Evolutionary conservation across 345 rosid species (phyloP).

Genomic region (Eucalyptus melliodora): DNA sequence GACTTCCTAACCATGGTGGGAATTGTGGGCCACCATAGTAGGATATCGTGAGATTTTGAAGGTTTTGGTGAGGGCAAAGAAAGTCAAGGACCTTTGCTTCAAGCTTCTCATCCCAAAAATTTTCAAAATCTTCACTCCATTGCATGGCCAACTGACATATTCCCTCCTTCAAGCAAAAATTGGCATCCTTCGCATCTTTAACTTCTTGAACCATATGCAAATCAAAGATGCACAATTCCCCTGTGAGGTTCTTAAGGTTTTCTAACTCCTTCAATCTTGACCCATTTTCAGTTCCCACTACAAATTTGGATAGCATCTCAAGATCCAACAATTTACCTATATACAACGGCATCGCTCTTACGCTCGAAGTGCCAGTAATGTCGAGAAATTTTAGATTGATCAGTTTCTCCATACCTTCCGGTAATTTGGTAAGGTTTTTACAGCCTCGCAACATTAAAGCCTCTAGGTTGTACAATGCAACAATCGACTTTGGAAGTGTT

Average conservation of each 20-base stretch:
- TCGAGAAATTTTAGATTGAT: not conserved
- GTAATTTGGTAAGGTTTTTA: fast-evolving
- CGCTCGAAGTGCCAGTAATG: fast-evolving
- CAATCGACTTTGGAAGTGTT: not conserved
- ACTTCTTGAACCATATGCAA: not conserved
- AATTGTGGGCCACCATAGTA: not conserved
- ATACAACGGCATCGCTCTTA: not conserved
- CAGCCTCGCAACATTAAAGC: not conserved
- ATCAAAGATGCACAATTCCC: not conserved
- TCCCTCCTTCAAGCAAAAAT: fast-evolving
- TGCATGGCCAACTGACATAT: not conserved
- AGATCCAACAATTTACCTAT: not conserved
- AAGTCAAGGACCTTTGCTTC: not conserved
- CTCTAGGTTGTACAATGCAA: not conserved
- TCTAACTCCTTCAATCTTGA: not conserved
- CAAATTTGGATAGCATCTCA: not conserved
- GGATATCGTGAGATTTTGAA: fast-evolving
- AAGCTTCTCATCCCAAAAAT: fast-evolving
- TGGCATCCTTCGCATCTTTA: fast-evolving
- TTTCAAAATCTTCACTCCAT: fast-evolving
- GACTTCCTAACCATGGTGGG: not conserved
- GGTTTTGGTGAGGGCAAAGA: not conserved
- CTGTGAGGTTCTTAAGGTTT: not conserved
- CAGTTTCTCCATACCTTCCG: not conserved
- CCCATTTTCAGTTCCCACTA: not conserved